Evolutionary conservation across 163 green algal species (phyloP).

Genomic region (Scenedesmus sp.): DNA sequence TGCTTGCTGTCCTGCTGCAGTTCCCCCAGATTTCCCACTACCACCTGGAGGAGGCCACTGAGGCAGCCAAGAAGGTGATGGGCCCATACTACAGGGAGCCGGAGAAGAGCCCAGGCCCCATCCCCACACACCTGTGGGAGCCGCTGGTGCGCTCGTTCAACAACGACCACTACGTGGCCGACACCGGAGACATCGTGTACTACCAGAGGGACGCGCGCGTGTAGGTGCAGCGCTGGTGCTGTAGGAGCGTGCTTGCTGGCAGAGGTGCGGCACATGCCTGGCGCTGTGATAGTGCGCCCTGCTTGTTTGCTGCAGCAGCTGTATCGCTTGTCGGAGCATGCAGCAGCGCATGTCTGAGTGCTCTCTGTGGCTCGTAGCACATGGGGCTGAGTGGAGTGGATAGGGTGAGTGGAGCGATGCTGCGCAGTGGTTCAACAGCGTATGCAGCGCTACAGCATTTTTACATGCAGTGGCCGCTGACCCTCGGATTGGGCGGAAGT

Average conservation of each 20-base stretch:
- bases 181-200: slow-evolving; percentile 78
- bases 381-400: neutral
- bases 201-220: slow-evolving; percentile 49
- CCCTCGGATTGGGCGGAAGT: neutral
- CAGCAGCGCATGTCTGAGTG: neutral
- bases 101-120: slow-evolving; percentile 68
- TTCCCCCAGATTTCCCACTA: slow-evolving; percentile 94
- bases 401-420: neutral
- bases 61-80: slow-evolving; percentile 93
- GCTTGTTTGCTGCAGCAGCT: neutral
- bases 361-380: neutral
- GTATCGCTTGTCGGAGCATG: neutral
- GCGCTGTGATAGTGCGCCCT: neutral
- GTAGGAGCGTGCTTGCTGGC: neutral
- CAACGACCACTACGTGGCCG: slow-evolving; percentile 90
- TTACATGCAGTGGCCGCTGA: neutral
- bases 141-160: slow-evolving; percentile 87
- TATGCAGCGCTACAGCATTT: neutral
- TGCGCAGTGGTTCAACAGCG: neutral
- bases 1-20: slow-evolving; percentile 7
- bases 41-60: slow-evolving; percentile 90
- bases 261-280: neutral
- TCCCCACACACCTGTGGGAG: slow-evolving; percentile 89
- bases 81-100: slow-evolving; percentile 94
- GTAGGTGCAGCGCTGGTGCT: neutral